These are phyloP conservation scores for Leersia perrieri DNA, from an alignment of 176 grass and related monocot species.

Conservation along the genomic window DNA sequence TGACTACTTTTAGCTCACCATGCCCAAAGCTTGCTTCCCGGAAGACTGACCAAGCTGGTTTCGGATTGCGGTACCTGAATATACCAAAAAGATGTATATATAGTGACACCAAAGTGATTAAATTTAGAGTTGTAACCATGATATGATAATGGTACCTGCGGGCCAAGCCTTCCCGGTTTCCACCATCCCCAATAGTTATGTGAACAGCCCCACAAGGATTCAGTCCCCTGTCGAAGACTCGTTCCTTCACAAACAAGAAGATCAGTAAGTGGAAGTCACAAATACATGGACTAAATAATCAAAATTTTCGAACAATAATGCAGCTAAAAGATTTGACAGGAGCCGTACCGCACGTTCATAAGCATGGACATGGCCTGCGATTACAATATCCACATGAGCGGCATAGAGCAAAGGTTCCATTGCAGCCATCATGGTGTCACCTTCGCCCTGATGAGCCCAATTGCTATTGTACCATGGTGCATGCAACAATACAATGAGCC, in stretches of 20 bases:
- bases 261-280: not conserved
- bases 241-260: slow-evolving; percentile 37
- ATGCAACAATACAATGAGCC: slow-evolving; percentile 75
- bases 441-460: slow-evolving; percentile 82
- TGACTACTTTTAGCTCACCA: slow-evolving; percentile 73
- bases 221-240: slow-evolving; percentile 60
- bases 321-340: not conserved
- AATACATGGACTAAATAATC: not conserved
- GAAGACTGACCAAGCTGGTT: slow-evolving; percentile 92
- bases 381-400: slow-evolving; percentile 74
- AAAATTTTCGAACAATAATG: not conserved
- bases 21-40: slow-evolving; percentile 97
- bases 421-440: slow-evolving; percentile 66
- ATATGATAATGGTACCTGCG: slow-evolving; percentile 44
- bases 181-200: slow-evolving; percentile 94
- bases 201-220: slow-evolving; percentile 78
- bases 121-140: not conserved
- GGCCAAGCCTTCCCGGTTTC: slow-evolving; percentile 91
- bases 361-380: slow-evolving; percentile 92
- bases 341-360: slow-evolving; percentile 88
- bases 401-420: slow-evolving; percentile 82
- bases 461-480: slow-evolving; percentile 99
- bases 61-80: slow-evolving; percentile 67
- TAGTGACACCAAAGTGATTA: not conserved
- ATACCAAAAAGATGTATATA: not conserved